A percentile compares a stretch with the other conserved stretches of the same genome.
These are phyloP conservation scores for Thermochaetoides thermophila DNA, from an alignment of 495 filamentous ascomycete genomes.

Conservation along the genomic window DNA sequence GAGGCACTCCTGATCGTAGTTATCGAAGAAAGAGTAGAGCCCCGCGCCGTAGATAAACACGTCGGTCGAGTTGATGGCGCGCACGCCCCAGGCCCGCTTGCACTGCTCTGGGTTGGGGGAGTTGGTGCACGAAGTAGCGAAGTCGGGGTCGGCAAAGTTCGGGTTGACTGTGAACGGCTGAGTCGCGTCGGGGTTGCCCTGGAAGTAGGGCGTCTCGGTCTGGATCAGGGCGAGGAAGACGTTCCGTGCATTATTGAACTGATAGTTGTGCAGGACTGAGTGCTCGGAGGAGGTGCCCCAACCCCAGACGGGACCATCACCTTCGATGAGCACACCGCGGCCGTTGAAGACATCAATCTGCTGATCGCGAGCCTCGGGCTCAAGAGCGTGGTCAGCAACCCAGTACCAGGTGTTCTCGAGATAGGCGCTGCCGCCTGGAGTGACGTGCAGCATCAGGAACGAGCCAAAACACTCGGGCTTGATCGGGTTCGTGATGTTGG, in stretches of 20 bases:
- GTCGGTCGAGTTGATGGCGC: conserved; percentile 52
- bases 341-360: conserved; percentile 91
- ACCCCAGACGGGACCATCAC: conserved; percentile 46
- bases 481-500: conserved; percentile 38
- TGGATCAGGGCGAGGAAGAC: conserved; percentile 80
- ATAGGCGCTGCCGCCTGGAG: conserved; percentile 54
- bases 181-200: conserved; percentile 66
- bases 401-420: conserved; percentile 92
- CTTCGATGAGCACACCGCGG: conserved; percentile 68
- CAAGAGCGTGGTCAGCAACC: conserved; percentile 89
- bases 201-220: conserved; percentile 86
- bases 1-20: conserved; percentile 70
- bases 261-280: conserved; percentile 76
- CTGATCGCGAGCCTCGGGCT: conserved; percentile 56
- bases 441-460: conserved; percentile 74
- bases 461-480: conserved; percentile 49
- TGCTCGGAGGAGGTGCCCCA: conserved; percentile 81
- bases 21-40: conserved; percentile 77
- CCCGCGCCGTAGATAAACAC: conserved; percentile 65
- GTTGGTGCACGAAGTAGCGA: conserved; percentile 42
- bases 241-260: conserved; percentile 64
- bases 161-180: conserved; percentile 48
- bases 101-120: conserved; percentile 45
- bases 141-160: conserved; percentile 62
- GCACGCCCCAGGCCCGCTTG: conserved; percentile 74